Evolutionary conservation across 2,329 filamentous ascomycete genomes (phyloP), one percentile per base, ranked within the genome.

Genomic region (Fusarium buharicum): DNA sequence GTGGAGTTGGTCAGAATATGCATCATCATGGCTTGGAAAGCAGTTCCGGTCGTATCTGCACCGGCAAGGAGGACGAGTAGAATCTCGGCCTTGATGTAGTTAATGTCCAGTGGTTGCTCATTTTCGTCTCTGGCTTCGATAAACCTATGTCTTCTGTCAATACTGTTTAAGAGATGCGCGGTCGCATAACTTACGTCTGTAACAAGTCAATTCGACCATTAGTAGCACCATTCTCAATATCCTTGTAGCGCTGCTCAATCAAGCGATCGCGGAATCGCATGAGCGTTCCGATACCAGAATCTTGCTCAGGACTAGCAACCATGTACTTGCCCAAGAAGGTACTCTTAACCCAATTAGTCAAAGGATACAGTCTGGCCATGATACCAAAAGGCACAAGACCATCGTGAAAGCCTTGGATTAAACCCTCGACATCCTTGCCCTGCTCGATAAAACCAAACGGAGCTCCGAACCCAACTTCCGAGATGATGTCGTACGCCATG

Each of bases 211-310:
- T 47, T 1, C 62, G 77, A 1, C 76, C 77, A 6, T 72, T 67
- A 0, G 76, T 74, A 10, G 79, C 81, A 1, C 79, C 82, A 5
- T 74, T 69, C 45, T 80, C 74, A 17, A 85, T 76, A 47, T 84
- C 81, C 22, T 76, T 70, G 20, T 79, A 72, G 1, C 84, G 77
- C 59, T 84, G 72, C 18, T 73, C 67, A 52, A 86, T 79, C 3
- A 86, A 75, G 22, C 77, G 76, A 62, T 87, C 84, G 4, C 84
- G 81, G 70, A 86, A 86, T 9, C 81, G 76, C 82, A 86, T 86
- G 51, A 86, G 67, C 1, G 78, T 80, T 1, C 84, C 84, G 30
- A 86, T 84, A 1, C 83, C 84, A 12, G 77, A 80, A 34, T 83
- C 72, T 30, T 86, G 79, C 41, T 84, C 78, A 0, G 84, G 82